Evolutionary conservation across 768 basidiomycete species (phyloP).

Genomic region (Porpolomopsis calyptriformis): DNA sequence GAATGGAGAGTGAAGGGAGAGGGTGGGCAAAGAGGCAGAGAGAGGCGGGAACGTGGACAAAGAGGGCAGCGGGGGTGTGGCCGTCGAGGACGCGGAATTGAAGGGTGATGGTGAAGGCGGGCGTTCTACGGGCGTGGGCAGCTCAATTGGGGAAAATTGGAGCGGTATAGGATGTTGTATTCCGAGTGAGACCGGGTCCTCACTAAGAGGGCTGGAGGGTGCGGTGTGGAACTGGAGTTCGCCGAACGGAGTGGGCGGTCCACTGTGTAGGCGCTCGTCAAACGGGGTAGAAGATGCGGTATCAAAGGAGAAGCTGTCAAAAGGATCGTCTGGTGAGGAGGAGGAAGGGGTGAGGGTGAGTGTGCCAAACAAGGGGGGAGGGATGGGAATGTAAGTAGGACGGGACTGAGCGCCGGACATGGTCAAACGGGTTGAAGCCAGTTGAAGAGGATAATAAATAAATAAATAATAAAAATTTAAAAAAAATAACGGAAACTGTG

Average conservation of each 20-base stretch:
- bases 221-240: constrained; percentile 36
- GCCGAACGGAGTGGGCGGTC: constrained; percentile 23
- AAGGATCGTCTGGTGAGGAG: constrained; percentile 21
- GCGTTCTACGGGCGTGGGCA: too few species aligned
- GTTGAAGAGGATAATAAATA: too few species aligned
- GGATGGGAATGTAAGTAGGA: constrained; percentile 23
- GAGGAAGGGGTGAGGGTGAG: constrained; percentile 22
- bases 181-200: constrained; percentile 13
- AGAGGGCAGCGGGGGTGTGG: neutral
- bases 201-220: constrained; percentile 34
- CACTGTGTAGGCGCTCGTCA: neutral
- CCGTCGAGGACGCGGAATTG: neutral
- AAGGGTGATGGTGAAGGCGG: neutral
- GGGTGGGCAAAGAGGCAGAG: constrained; percentile 11
- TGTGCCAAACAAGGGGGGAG: too few species aligned
- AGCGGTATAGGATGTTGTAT: too few species aligned
- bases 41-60: constrained; percentile 11
- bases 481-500: too few species aligned
- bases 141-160: too few species aligned
- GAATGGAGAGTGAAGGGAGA: constrained; percentile 25
- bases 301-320: constrained; percentile 4
- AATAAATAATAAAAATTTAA: too few species aligned
- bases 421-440: too few species aligned
- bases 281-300: neutral
- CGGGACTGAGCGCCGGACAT: constrained; percentile 13